A percentile compares a stretch with the other conserved stretches of the same genome.
Conservation (phyloP, 257 asterid species). For the Solanum habrochaites region DNA sequence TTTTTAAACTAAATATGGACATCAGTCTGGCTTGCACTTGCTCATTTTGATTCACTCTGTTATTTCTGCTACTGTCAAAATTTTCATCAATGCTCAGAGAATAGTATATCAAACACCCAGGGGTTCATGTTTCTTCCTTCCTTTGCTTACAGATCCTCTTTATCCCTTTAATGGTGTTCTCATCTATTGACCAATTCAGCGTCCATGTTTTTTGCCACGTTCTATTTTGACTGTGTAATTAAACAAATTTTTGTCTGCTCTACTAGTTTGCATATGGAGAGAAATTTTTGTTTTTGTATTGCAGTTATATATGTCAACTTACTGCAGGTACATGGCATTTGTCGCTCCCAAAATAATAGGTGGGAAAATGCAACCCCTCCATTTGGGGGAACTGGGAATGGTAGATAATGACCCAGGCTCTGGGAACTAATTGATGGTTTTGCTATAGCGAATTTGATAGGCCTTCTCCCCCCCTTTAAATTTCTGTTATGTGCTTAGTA, state of each 20-base stretch:
- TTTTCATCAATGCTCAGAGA: neutral
- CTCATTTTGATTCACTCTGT: neutral
- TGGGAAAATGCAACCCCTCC: slow-evolving; percentile 93
- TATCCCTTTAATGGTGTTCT: neutral
- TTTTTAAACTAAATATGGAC: neutral
- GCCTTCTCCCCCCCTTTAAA: neutral
- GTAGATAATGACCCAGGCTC: slow-evolving; percentile 98
- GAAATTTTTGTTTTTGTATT: neutral
- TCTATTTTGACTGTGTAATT: neutral
- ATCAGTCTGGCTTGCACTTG: neutral
- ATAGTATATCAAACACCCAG: neutral
- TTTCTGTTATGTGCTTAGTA: neutral
- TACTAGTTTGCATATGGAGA: neutral
- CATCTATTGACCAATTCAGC: neutral
- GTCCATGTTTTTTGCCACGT: neutral
- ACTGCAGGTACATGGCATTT: slow-evolving; percentile 85
- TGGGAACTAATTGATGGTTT: slow-evolving; percentile 69
- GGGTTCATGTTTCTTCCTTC: neutral
- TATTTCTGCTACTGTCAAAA: neutral
- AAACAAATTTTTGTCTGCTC: neutral
- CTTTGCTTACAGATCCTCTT: neutral
- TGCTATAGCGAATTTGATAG: slow-evolving; percentile 57
- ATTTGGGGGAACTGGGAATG: slow-evolving; percentile 98
- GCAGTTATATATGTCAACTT: neutral
- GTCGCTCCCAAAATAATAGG: slow-evolving; percentile 96